phyloP scores from a whole-genome alignment of 1,284 basidiomycete species.

The Naganishia sp. region DNA sequence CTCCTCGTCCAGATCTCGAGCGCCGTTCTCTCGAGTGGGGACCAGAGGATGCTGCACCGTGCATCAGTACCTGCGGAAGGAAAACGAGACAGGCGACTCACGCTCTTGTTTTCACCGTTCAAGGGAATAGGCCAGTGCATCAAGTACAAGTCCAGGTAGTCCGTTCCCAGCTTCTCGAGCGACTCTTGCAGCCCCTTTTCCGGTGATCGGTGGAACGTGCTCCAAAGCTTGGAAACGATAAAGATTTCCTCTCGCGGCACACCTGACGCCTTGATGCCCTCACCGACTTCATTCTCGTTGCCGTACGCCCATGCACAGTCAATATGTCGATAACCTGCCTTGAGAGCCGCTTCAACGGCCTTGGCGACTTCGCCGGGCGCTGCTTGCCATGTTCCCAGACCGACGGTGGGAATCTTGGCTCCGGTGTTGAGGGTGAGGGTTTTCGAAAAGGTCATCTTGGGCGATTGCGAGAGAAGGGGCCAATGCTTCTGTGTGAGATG shows the following conservation, averaged over 20 bases:
- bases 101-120: constrained; percentile 29
- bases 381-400: constrained; percentile 37
- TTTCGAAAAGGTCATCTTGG: constrained; percentile 15
- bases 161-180: constrained; percentile 66
- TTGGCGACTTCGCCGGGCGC: constrained; percentile 53
- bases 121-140: constrained; percentile 65
- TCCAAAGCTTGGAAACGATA: constrained; percentile 67
- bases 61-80: constrained; percentile 51
- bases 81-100: not conserved
- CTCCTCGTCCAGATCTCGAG: constrained; percentile 50
- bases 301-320: constrained; percentile 72
- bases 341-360: constrained; percentile 52
- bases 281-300: constrained; percentile 84
- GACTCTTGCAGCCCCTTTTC: constrained; percentile 68
- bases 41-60: constrained; percentile 65
- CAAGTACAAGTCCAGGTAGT: constrained; percentile 78
- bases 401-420: constrained; percentile 28
- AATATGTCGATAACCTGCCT: constrained; percentile 67
- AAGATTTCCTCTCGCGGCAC: constrained; percentile 67
- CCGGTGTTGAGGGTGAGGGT: constrained; percentile 33
- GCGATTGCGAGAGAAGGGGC: not conserved
- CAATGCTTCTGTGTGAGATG: not conserved
- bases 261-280: constrained; percentile 65
- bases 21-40: constrained; percentile 67
- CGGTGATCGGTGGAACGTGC: constrained; percentile 56